These are phyloP conservation scores for Stemphylium beticola DNA, from an alignment of 2,329 filamentous ascomycete species.

Conservation along the genomic window DNA sequence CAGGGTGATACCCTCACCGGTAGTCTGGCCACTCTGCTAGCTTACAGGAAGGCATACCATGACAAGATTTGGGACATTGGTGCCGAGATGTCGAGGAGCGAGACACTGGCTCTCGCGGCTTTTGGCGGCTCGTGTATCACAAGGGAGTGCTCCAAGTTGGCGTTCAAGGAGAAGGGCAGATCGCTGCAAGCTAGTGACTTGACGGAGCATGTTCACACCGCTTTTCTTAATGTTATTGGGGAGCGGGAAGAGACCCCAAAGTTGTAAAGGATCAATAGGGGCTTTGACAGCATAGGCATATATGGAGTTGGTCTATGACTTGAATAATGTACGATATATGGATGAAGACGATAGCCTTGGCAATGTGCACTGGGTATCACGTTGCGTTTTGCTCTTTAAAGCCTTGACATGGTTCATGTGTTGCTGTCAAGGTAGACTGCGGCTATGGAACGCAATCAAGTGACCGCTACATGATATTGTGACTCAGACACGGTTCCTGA, in stretches of 20 bases:
- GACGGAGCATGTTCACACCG: conserved; percentile 84
- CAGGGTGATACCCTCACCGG: conserved; percentile 97
- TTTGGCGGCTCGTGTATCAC: conserved; percentile 89
- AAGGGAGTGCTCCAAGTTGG: conserved; percentile 85
- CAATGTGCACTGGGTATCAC: no score
- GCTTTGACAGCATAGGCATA: not conserved
- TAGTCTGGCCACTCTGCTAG: conserved; percentile 83
- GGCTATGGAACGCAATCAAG: no score
- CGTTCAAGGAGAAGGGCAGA: conserved; percentile 83
- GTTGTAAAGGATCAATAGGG: conserved; percentile 17
- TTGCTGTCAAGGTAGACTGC: no score
- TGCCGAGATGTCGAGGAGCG: conserved; percentile 60
- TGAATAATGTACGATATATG: not conserved
- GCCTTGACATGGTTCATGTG: no score
- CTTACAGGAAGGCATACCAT: conserved; percentile 85
- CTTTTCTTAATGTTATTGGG: conserved; percentile 81
- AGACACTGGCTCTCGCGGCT: conserved; percentile 75
- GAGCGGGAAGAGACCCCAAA: conserved; percentile 55
- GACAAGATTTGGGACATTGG: conserved; percentile 77
- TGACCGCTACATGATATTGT: no score
- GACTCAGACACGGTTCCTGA: no score
- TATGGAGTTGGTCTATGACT: not conserved
- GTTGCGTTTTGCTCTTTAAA: no score
- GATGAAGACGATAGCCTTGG: not conserved
- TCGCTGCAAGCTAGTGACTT: conserved; percentile 92